A percentile compares a stretch with the other conserved stretches of the same genome.
Conservation (phyloP, 352 stramenopile species). For the Pythium aquatile region DNA sequence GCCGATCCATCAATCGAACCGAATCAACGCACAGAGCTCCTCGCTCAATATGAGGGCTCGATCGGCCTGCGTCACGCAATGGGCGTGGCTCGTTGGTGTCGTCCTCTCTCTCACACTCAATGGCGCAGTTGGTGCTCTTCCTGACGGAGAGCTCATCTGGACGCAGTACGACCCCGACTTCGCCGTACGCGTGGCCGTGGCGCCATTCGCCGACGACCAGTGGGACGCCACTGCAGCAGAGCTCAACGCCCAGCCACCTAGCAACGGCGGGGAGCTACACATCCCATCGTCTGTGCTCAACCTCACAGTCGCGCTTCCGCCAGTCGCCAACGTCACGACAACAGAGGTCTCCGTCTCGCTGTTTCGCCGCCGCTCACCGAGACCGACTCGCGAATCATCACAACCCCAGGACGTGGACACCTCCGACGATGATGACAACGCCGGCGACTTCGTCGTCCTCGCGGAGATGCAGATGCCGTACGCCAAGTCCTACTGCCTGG, state of each 20-base stretch:
- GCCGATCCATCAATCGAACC: not conserved
- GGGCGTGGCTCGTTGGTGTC: not conserved
- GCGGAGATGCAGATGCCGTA: constrained; percentile 33
- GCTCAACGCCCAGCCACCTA: not conserved
- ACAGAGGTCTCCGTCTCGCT: constrained; percentile 33
- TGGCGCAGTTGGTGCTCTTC: not conserved
- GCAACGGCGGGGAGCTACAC: constrained; percentile 15
- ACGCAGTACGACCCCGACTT: constrained; percentile 38
- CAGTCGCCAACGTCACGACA: constrained; percentile 18
- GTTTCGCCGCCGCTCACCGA: constrained; percentile 16
- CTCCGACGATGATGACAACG: not conserved
- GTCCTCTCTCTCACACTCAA: not conserved
- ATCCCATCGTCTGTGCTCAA: constrained; percentile 38
- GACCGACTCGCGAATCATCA: not conserved
- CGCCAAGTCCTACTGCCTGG: constrained; percentile 31
- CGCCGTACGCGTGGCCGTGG: constrained; percentile 28
- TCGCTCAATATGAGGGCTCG: too few relatives aligned
- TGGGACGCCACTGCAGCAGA: constrained; percentile 12
- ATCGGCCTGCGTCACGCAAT: too few relatives aligned
- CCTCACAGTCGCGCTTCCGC: constrained; percentile 28
- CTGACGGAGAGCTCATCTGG: constrained; percentile 14
- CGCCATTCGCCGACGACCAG: constrained; percentile 36
- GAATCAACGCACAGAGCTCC: too few relatives aligned
- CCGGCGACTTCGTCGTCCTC: constrained; percentile 23
- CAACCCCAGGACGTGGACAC: not conserved